Evolutionary conservation across 805 yeast genomes (phyloP).

Genomic region (Kluyveromyces dobzhanskii): DNA sequence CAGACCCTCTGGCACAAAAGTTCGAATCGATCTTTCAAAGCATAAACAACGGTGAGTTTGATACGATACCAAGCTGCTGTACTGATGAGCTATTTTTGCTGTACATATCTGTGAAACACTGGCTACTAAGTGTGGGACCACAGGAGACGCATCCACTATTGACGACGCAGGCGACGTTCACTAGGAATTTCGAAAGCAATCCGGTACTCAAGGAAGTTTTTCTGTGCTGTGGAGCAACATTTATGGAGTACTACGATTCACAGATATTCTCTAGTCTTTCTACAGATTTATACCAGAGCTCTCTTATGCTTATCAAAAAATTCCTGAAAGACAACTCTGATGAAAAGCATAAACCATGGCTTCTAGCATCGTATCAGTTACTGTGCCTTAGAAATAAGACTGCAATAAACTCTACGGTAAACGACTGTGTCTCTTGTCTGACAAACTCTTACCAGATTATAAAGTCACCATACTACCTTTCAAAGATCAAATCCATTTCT

Average conservation of each 20-base stretch:
- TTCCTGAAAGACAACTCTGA: conserved; percentile 18
- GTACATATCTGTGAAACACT: conserved; percentile 33
- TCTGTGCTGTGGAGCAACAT: conserved; percentile 36
- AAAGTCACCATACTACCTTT: conserved; percentile 11
- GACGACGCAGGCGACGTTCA: conserved; percentile 34
- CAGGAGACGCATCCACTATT: conserved; percentile 34
- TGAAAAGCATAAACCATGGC: conserved; percentile 32
- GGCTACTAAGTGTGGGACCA: conserved; percentile 35
- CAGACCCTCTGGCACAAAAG: conserved; percentile 1
- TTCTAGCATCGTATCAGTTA: conserved; percentile 33
- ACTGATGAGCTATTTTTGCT: conserved; percentile 12
- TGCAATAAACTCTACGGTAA: conserved; percentile 19
- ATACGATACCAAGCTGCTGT: background rate
- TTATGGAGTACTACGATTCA: conserved; percentile 28
- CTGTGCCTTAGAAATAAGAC: conserved; percentile 34
- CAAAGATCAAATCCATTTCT: conserved; percentile 1
- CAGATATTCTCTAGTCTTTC: conserved; percentile 19
- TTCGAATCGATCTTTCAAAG: conserved; percentile 2
- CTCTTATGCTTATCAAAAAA: conserved; percentile 16
- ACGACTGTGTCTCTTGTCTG: conserved; percentile 28
- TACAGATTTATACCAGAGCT: conserved; percentile 18
- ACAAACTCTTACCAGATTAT: conserved; percentile 32
- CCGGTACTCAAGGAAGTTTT: conserved; percentile 29
- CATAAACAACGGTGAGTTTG: conserved; percentile 5
- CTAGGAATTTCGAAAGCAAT: conserved; percentile 30